A percentile compares a stretch with the other conserved stretches of the same genome.
Evolutionary conservation across 2,329 filamentous ascomycete species (phyloP).

Genomic region (Alternaria rosae): DNA sequence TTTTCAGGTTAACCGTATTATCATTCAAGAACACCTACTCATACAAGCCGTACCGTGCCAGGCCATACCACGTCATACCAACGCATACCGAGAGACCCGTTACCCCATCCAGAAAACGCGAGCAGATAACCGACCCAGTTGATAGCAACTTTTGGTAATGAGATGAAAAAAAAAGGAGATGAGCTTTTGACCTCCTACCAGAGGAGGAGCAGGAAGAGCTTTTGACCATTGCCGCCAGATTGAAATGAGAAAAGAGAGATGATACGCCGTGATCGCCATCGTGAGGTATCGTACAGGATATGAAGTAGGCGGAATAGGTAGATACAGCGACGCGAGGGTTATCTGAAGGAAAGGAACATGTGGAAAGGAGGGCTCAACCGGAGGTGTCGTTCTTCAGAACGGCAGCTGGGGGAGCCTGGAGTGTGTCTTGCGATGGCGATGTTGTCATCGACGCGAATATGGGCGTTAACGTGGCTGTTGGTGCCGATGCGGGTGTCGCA

Average conservation of each 20-base stretch:
- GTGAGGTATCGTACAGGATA: conserved; percentile 3
- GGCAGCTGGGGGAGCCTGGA: not conserved
- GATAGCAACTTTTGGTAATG: not conserved
- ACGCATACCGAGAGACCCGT: not conserved
- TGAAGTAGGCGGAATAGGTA: not conserved
- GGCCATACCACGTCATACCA: not conserved
- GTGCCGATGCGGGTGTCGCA: not conserved
- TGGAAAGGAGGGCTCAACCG: not conserved
- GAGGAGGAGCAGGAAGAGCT: not conserved
- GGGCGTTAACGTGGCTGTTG: not conserved
- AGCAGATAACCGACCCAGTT: not conserved
- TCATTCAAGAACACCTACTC: too few relatives aligned
- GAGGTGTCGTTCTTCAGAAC: conserved; percentile 1
- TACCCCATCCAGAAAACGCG: too few relatives aligned
- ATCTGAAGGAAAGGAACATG: not conserved
- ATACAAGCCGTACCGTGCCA: not conserved
- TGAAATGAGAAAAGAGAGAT: not conserved
- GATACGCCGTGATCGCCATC: not conserved
- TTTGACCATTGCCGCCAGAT: not conserved
- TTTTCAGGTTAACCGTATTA: too few relatives aligned
- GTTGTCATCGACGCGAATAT: not conserved
- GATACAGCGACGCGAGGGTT: not conserved
- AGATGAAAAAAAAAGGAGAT: not conserved
- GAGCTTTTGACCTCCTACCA: not conserved
- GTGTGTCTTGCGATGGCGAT: not conserved